Evolutionary conservation across 257 asterid species (phyloP), one percentile per base, ranked within the genome.

Genomic region (Primulina tabacum): DNA sequence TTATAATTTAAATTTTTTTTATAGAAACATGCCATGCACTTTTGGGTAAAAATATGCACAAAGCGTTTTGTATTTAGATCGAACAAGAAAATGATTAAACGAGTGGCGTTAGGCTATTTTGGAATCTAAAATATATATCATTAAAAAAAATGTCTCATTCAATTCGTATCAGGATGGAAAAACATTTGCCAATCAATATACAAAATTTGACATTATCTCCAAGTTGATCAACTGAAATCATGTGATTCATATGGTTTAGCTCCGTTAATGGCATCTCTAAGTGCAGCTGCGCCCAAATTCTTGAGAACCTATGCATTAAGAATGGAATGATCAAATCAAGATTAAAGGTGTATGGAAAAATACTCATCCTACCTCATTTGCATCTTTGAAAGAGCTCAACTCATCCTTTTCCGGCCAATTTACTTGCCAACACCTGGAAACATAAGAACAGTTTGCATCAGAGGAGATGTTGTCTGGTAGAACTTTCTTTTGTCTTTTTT

Each of bases 341-440:
- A 47, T 47, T 4, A 47, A 47, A 47, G 18, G 18, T 14, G 56
- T 3, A 14, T 3, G 60, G 28, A 50, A 55, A 9, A 20, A 18
- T 16, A 0, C 5, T 17, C 40, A 62, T 34, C 71, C 14, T 76
- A 86, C 96, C 90, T 86, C 92, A 71, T 90, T 90, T 50, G 96
- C 92, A 75, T 90, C 96, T 82, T 88, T 88, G 77, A 67, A 90
- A 71, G 77, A 74, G 74, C 62, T 74, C 69, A 32, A 57, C 64
- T 82, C 89, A 57, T 82, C 85, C 78, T 78, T 90, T 78, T 81
- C 82, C 28, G 86, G 92, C 96, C 95, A 85, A 60, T 33, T 60
- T 18, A 87, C 94, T 67, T 32, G 71, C 90, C 88, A 84, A 65
- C 95, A 90, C 79, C 95, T 89, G 52, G 52, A 62, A 70, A 38